A percentile compares a stretch with the other conserved stretches of the same genome.
Evolutionary conservation across 805 yeast species (phyloP).

Genomic region (Metschnikowia cerradonensis): DNA sequence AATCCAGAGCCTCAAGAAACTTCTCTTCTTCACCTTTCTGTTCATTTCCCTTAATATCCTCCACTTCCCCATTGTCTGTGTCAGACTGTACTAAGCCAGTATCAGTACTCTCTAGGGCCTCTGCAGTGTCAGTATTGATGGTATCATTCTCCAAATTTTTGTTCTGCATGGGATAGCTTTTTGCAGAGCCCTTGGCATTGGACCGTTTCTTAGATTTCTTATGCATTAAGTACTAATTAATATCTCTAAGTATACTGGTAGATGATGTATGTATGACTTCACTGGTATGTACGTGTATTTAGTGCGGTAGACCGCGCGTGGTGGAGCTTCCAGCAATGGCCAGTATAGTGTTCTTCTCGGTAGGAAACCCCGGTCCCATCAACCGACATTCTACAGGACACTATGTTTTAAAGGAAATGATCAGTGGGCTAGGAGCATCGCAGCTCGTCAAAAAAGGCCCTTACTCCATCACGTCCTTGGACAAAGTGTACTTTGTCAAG

Average conservation of each 20-base stretch:
- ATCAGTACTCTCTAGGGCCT: no score
- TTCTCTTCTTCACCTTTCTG: no score
- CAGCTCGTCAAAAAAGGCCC: slow-evolving; percentile 27
- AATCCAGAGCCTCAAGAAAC: no score
- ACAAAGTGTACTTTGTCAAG: slow-evolving; percentile 27
- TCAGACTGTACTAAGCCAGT: no score
- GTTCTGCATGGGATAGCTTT: no score
- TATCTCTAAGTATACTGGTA: background rate
- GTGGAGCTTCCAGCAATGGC: background rate
- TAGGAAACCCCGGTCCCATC: slow-evolving; percentile 40
- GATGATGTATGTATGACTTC: background rate
- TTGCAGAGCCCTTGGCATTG: no score
- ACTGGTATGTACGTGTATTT: no score
- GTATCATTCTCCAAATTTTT: no score
- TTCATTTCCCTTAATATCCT: no score
- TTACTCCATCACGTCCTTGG: slow-evolving; percentile 25
- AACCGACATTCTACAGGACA: slow-evolving; percentile 42
- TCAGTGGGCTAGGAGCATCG: slow-evolving; percentile 24
- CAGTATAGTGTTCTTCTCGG: slow-evolving; percentile 23
- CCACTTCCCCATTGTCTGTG: no score
- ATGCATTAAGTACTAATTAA: background rate
- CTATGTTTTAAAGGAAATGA: slow-evolving; percentile 25
- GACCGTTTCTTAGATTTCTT: background rate
- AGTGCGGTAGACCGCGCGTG: background rate
- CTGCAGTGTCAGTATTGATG: no score